Conservation (phyloP, 2,329 filamentous ascomycete species). For the Fusarium sp. region DNA sequence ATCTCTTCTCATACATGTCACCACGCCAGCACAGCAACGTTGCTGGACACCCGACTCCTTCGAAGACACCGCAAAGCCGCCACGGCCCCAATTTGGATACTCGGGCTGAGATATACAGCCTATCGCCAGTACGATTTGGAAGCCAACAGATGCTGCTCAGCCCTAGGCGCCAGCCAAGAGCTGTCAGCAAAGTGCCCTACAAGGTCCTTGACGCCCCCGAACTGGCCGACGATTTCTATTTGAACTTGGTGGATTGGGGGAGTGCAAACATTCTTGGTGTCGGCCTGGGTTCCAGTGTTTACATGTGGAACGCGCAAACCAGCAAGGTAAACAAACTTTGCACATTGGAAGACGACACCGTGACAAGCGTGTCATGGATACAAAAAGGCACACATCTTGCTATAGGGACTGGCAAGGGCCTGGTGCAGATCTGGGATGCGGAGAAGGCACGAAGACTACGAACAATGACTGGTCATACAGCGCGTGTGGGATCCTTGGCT, state of each 20-base stretch:
- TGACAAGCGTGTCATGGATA: slow-evolving; percentile 98
- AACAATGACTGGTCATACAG: slow-evolving; percentile 97
- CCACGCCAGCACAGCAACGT: slow-evolving; percentile 75
- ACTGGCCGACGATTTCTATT: slow-evolving; percentile 95
- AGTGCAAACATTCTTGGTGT: slow-evolving; percentile 94
- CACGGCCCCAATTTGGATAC: slow-evolving; percentile 91
- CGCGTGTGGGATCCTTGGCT: slow-evolving; percentile 89
- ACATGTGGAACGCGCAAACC: slow-evolving; percentile 96
- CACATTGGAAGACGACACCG: slow-evolving; percentile 89
- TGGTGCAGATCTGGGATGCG: slow-evolving; percentile 98
- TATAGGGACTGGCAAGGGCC: slow-evolving; percentile 92
- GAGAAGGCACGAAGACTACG: slow-evolving; percentile 84
- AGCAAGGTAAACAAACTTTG: slow-evolving; percentile 94
- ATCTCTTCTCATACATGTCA: slow-evolving; percentile 92
- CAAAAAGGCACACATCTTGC: slow-evolving; percentile 96
- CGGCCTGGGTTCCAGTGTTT: slow-evolving; percentile 90
- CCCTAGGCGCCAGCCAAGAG: slow-evolving; percentile 86
- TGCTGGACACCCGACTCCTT: slow-evolving; percentile 86
- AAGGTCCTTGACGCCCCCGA: slow-evolving; percentile 98
- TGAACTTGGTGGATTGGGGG: slow-evolving; percentile 98
- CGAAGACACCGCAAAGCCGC: slow-evolving; percentile 87
- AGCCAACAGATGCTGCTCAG: slow-evolving; percentile 95
- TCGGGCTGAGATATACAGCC: slow-evolving; percentile 90
- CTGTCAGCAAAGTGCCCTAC: slow-evolving; percentile 95
- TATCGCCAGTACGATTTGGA: slow-evolving; percentile 92